Percentiles rank a stretch among this genome's conserved stretches.
phyloP scores from a whole-genome alignment of 768 basidiomycete genomes.

The Strobilomyces dryophilus region DNA sequence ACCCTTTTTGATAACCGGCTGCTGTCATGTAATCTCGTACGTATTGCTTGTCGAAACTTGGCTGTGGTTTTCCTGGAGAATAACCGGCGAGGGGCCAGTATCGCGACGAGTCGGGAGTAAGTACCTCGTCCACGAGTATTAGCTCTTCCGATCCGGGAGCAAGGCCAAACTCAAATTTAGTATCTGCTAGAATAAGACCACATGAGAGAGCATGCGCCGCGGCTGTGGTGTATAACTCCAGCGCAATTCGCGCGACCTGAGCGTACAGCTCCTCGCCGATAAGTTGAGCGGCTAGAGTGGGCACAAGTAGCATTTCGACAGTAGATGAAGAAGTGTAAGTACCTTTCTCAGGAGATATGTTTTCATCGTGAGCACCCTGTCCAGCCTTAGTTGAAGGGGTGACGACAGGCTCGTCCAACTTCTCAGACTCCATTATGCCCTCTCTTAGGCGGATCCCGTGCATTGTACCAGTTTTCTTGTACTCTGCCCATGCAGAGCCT shows the following conservation, averaged over 20 bases:
- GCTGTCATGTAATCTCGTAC: constrained; percentile 83
- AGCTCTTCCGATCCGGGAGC: constrained; percentile 49
- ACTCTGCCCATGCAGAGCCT: constrained; percentile 98
- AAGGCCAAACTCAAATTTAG: constrained; percentile 98
- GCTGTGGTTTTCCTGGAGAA: constrained; percentile 67
- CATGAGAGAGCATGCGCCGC: constrained; percentile 66
- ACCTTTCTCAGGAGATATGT: constrained; percentile 85
- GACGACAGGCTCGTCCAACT: constrained; percentile 79
- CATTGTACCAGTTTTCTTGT: constrained; percentile 81
- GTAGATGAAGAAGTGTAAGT: constrained; percentile 4
- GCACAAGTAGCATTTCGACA: neutral
- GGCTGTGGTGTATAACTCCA: constrained; percentile 70
- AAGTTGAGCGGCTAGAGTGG: constrained; percentile 51
- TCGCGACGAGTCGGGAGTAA: constrained; percentile 95
- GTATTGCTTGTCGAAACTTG: constrained; percentile 97
- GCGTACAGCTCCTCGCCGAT: constrained; percentile 64
- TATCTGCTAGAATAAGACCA: constrained; percentile 94
- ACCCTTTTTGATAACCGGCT: constrained; percentile 69
- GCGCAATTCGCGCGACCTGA: constrained; percentile 53
- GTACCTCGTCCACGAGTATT: constrained; percentile 92
- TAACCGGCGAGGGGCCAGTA: constrained; percentile 89
- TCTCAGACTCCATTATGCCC: constrained; percentile 80
- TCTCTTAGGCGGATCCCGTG: constrained; percentile 77
- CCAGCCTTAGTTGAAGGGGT: constrained; percentile 98
- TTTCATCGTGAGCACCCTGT: constrained; percentile 92